A percentile compares a stretch with the other conserved stretches of the same genome.
These are phyloP conservation scores for Lotmaria passim DNA, from an alignment of 208 protist species.

Conservation along the genomic window DNA sequence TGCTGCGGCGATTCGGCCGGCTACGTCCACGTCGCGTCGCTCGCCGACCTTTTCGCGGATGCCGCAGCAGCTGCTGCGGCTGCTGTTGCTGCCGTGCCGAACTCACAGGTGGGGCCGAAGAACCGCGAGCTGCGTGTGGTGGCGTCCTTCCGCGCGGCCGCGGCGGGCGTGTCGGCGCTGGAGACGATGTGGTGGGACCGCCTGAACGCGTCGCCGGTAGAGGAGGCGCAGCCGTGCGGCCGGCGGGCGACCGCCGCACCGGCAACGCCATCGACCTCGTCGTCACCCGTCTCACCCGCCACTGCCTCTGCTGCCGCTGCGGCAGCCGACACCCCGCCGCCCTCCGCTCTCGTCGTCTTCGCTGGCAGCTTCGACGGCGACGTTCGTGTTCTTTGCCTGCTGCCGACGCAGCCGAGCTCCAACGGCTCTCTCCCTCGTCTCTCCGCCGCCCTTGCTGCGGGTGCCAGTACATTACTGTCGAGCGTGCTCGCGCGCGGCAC, in stretches of 20 bases:
- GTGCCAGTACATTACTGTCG: not conserved
- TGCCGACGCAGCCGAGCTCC: not conserved
- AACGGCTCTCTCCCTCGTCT: not conserved
- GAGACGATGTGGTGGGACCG: not conserved
- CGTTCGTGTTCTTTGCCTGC: constrained; percentile 65
- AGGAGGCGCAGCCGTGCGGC: not conserved
- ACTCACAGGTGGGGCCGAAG: not conserved
- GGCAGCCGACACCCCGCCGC: not conserved
- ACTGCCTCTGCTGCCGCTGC: constrained; percentile 1
- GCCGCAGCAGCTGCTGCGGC: constrained; percentile 1
- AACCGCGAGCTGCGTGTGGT: constrained; percentile 14
- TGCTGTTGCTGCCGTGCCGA: not conserved
- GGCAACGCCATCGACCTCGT: not conserved
- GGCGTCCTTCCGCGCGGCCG: constrained; percentile 33
- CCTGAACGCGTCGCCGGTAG: not conserved
- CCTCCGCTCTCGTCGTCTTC: constrained; percentile 33
- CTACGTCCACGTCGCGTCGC: constrained; percentile 28
- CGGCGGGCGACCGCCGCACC: not conserved
- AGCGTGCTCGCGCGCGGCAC: not conserved
- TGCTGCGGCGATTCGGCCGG: constrained; percentile 33
- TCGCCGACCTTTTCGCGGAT: constrained; percentile 16
- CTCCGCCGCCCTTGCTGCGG: not conserved
- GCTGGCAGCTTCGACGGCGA: constrained; percentile 63
- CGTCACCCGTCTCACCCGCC: too few species aligned
- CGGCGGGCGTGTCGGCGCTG: constrained; percentile 24